Conservation (phyloP, 345 rosid species). For the Eucalyptus sp. region DNA sequence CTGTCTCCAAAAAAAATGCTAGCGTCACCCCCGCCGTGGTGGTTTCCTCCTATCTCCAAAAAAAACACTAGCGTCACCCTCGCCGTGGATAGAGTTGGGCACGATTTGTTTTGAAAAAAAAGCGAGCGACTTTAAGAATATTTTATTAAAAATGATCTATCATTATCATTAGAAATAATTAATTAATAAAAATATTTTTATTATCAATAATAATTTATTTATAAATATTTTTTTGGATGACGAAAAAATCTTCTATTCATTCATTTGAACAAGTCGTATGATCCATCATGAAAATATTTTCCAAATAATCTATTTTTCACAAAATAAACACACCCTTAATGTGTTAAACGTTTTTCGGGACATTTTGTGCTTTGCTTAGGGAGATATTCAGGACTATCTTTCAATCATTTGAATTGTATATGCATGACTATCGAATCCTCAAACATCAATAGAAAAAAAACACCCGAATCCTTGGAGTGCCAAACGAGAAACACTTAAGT, state of each 20-base stretch:
- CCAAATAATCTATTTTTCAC: rapidly evolving
- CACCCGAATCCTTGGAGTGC: rapidly evolving
- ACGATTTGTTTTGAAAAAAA: rapidly evolving
- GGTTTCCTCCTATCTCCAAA: too few relatives aligned
- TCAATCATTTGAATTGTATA: background rate
- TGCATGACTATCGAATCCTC: background rate
- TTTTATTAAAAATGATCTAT: background rate
- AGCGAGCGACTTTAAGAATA: too few relatives aligned
- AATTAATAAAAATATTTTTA: too few relatives aligned
- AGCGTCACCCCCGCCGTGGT: too few relatives aligned
- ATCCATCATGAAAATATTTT: too few relatives aligned
- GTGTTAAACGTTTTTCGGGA: background rate
- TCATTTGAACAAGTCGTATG: too few relatives aligned
- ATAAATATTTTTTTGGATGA: too few relatives aligned
- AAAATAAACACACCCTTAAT: background rate
- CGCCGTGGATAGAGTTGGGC: too few relatives aligned
- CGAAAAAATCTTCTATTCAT: background rate
- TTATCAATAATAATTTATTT: rapidly evolving
- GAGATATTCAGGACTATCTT: background rate
- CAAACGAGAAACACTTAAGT: rapidly evolving
- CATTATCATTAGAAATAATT: rapidly evolving
- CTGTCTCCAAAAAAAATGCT: too few relatives aligned
- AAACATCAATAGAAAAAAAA: background rate
- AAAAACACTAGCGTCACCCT: too few relatives aligned
- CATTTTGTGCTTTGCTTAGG: rapidly evolving